Conservation (phyloP, 495 filamentous ascomycete species). For the Neurospora discreta region DNA sequence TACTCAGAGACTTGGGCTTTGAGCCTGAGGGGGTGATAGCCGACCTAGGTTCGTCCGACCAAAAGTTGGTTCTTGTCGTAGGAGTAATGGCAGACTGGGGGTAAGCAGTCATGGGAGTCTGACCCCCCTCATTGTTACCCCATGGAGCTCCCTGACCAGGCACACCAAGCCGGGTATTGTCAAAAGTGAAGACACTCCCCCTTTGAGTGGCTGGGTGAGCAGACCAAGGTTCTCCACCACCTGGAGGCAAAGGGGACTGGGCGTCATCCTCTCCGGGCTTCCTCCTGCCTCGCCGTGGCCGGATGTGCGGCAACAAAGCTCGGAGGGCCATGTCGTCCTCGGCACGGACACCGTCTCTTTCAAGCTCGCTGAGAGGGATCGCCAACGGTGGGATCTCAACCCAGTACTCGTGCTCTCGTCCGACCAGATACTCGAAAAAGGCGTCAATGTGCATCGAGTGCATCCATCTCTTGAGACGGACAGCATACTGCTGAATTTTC, state of each 20-base stretch:
- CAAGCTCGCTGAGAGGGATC: slow-evolving; percentile 46
- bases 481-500: slow-evolving; percentile 96
- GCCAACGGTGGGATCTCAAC: slow-evolving; percentile 65
- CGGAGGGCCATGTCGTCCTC: slow-evolving; percentile 91
- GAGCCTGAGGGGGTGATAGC: slow-evolving; percentile 52
- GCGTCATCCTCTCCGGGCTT: slow-evolving; percentile 62
- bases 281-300: slow-evolving; percentile 79
- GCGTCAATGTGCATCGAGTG: slow-evolving; percentile 95
- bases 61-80: slow-evolving; percentile 13
- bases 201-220: slow-evolving; percentile 35
- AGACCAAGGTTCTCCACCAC: slow-evolving; percentile 37
- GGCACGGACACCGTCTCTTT: slow-evolving; percentile 73
- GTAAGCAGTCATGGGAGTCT: slow-evolving; percentile 38
- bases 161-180: slow-evolving; percentile 12
- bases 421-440: slow-evolving; percentile 85
- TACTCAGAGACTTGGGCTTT: slow-evolving; percentile 60
- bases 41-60: slow-evolving; percentile 46
- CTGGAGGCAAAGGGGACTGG: slow-evolving; percentile 47
- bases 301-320: slow-evolving; percentile 78
- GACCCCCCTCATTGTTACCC: slow-evolving; percentile 29
- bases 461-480: slow-evolving; percentile 96
- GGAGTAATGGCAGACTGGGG: slow-evolving; percentile 22
- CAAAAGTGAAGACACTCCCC: slow-evolving; percentile 25
- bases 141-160: slow-evolving; percentile 8
- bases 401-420: slow-evolving; percentile 73